Percentiles rank a stretch among this genome's conserved stretches.
Conservation (phyloP, 176 grass and related monocot species). For the Poa pratensis region DNA sequence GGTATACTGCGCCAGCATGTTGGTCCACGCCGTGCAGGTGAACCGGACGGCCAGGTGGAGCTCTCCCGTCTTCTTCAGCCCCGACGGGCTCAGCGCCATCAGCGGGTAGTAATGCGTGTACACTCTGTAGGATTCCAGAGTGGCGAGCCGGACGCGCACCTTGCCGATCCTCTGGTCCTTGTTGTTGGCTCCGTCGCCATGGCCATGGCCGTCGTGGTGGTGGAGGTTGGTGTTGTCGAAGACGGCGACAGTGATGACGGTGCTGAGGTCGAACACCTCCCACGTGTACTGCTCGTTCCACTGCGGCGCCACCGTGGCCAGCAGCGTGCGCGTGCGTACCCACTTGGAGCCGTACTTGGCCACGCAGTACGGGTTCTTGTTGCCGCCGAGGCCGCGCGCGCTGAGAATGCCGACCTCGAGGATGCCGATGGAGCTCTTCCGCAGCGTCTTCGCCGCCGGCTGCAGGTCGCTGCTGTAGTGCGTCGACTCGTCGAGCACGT, state of each 20-base stretch:
- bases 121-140: conserved; percentile 58
- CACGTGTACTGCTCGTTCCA: conserved; percentile 96
- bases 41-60: conserved; percentile 73
- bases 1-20: conserved; percentile 62
- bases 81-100: conserved; percentile 39
- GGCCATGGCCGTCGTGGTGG: not conserved
- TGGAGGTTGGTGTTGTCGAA: conserved; percentile 64
- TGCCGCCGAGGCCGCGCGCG: not conserved
- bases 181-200: not conserved
- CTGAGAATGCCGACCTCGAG: conserved; percentile 8
- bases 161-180: conserved; percentile 69
- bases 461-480: conserved; percentile 14
- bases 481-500: not conserved
- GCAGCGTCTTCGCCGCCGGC: not conserved
- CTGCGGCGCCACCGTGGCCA: not conserved
- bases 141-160: conserved; percentile 68
- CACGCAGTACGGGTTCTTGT: conserved; percentile 60
- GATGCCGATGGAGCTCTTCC: not conserved
- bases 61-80: conserved; percentile 78
- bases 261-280: conserved; percentile 87
- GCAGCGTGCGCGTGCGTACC: conserved; percentile 71
- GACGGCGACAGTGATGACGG: conserved; percentile 80
- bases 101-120: conserved; percentile 84
- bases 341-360: conserved; percentile 89
- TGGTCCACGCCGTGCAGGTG: conserved; percentile 77